phyloP scores from a whole-genome alignment of 2,329 filamentous ascomycete species.

The Penicillium sp. region DNA sequence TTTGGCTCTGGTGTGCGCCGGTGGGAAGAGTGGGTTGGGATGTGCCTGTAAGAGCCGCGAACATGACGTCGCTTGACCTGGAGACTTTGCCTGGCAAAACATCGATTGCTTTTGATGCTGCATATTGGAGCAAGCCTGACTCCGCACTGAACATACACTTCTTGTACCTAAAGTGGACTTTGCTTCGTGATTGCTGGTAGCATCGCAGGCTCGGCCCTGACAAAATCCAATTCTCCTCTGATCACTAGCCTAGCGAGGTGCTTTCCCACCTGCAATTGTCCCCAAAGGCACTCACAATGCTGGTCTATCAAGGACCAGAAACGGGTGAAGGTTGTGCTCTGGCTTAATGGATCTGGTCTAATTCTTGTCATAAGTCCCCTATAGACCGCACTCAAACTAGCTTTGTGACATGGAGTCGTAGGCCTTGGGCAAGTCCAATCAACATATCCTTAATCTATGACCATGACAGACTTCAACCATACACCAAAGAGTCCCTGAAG shows the following conservation, averaged over 20 bases:
- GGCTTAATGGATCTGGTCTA: too few species aligned
- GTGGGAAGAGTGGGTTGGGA: constrained; percentile 91
- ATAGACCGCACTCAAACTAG: too few species aligned
- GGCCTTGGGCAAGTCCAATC: too few species aligned
- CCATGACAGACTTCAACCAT: too few species aligned
- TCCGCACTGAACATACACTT: background rate
- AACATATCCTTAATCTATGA: too few species aligned
- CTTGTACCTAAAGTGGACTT: background rate
- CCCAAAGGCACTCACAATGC: background rate
- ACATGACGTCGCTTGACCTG: background rate
- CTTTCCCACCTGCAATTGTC: background rate
- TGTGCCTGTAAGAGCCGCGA: constrained; percentile 58
- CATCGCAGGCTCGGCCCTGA: background rate
- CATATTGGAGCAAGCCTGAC: background rate
- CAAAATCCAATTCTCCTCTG: background rate
- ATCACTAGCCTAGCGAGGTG: background rate
- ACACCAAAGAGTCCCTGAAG: too few species aligned
- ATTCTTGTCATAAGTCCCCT: too few species aligned
- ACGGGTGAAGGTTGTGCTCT: too few species aligned
- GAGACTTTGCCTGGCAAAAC: background rate
- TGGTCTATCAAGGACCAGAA: too few species aligned
- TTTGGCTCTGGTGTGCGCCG: constrained; percentile 71
- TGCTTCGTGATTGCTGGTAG: background rate
- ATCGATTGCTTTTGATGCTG: background rate
- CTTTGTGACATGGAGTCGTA: too few species aligned